A percentile compares a stretch with the other conserved stretches of the same genome.
Conservation (phyloP, 805 yeast species). For the Metahyphopichia silvanorum region DNA sequence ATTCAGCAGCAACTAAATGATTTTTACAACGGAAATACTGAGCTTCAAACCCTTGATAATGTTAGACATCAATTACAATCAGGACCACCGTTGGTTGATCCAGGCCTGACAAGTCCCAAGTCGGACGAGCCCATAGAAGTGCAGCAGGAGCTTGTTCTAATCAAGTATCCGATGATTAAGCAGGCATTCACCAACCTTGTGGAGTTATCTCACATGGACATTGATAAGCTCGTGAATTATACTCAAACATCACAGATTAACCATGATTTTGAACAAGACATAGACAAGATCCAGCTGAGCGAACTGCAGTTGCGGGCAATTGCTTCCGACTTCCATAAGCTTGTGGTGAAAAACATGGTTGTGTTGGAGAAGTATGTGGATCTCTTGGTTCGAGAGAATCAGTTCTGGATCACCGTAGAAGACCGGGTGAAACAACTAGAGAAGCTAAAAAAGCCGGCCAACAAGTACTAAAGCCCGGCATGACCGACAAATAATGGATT, state of each 20-base stretch:
- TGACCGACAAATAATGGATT: no score
- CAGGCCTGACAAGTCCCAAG: not conserved
- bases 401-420: slow-evolving; percentile 24
- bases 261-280: slow-evolving; percentile 12
- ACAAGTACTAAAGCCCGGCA: slow-evolving; percentile 4
- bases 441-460: not conserved
- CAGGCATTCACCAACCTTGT: slow-evolving; percentile 17
- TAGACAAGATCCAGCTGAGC: slow-evolving; percentile 4
- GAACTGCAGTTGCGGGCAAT: slow-evolving; percentile 11
- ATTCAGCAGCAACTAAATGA: slow-evolving; percentile 10
- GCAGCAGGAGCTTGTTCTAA: slow-evolving; percentile 17
- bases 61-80: slow-evolving; percentile 5
- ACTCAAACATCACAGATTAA: slow-evolving; percentile 13
- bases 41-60: slow-evolving; percentile 14
- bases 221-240: slow-evolving; percentile 16
- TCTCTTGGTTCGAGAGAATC: slow-evolving; percentile 19
- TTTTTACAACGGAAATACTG: slow-evolving; percentile 14
- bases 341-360: slow-evolving; percentile 26
- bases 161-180: slow-evolving; percentile 18
- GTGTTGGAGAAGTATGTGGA: slow-evolving; percentile 24
- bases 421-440: slow-evolving; percentile 9
- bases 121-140: slow-evolving; percentile 2
- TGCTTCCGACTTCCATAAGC: slow-evolving; percentile 14
- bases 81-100: not conserved
- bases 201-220: slow-evolving; percentile 20